Evolutionary conservation across 179 eudicot species (phyloP).

Genomic region (Heliamphora ciliata): DNA sequence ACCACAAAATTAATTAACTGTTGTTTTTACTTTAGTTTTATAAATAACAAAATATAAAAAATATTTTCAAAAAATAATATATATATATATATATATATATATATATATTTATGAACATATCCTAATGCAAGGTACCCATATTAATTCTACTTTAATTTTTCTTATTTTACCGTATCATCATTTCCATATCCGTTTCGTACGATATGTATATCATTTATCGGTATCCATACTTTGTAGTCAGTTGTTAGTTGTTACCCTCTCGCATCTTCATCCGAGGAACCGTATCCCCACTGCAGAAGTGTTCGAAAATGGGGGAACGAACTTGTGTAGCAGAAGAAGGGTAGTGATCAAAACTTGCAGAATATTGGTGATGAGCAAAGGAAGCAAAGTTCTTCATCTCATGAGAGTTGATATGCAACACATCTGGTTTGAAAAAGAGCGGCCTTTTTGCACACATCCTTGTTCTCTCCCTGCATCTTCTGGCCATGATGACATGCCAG

Average conservation of each 20-base stretch:
- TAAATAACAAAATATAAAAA: too few relatives aligned
- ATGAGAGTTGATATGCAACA: not conserved
- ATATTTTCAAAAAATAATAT: too few relatives aligned
- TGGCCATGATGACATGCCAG: constrained; percentile 79
- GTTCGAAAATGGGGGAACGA: not conserved
- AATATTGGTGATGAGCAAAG: not conserved
- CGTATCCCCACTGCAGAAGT: not conserved
- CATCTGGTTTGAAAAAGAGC: not conserved
- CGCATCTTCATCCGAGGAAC: constrained; percentile 7
- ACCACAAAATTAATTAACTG: too few relatives aligned
- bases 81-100: too few relatives aligned
- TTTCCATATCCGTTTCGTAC: too few relatives aligned
- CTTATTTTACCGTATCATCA: too few relatives aligned
- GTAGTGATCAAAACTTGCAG: not conserved
- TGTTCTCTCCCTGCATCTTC: constrained; percentile 25
- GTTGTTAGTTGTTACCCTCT: not conserved
- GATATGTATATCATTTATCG: too few relatives aligned
- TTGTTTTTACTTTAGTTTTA: too few relatives aligned
- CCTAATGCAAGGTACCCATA: too few relatives aligned
- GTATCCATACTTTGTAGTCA: not conserved
- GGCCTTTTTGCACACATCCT: constrained; percentile 18
- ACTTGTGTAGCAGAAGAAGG: not conserved
- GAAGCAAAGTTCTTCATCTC: not conserved
- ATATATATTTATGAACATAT: too few relatives aligned
- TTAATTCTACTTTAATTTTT: too few relatives aligned